phyloP scores from a whole-genome alignment of 176 grass and related monocot species.

The Puya raimondii region DNA sequence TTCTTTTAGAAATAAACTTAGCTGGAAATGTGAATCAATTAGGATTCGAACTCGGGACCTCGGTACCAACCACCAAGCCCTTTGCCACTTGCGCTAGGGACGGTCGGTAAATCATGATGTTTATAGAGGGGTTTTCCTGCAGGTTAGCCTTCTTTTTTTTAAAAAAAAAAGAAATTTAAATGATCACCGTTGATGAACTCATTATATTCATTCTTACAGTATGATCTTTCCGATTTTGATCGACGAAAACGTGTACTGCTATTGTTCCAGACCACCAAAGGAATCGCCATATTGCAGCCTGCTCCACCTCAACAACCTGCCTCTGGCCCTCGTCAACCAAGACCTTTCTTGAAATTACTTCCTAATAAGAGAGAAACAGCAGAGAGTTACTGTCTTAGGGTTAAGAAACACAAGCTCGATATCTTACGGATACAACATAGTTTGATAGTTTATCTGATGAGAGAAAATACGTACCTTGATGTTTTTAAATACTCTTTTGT shows the following conservation, averaged over 20 bases:
- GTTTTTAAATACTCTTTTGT: conserved; percentile 94
- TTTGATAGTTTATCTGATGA: not conserved
- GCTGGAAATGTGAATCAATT: too few species aligned
- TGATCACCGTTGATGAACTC: not conserved
- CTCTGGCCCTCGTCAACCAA: conserved; percentile 64
- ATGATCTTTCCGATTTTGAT: conserved; percentile 75
- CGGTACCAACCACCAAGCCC: too few species aligned
- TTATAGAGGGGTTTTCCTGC: conserved; percentile 4
- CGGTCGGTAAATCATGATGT: conserved; percentile 10
- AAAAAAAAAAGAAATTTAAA: not conserved
- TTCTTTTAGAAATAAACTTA: too few species aligned
- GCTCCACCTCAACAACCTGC: conserved; percentile 87
- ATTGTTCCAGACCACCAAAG: conserved; percentile 94
- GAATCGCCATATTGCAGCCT: conserved; percentile 84
- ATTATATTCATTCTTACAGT: conserved; percentile 42
- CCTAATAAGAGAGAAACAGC: conserved; percentile 26
- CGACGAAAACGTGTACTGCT: conserved; percentile 81
- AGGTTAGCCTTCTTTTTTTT: too few species aligned
- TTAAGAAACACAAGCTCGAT: not conserved
- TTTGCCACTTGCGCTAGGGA: too few species aligned
- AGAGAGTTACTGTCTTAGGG: not conserved
- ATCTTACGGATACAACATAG: not conserved
- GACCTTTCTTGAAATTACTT: conserved; percentile 78
- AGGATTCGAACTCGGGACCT: too few species aligned
- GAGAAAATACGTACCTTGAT: conserved; percentile 53